phyloP scores from a whole-genome alignment of 139 green algal genomes.

The Spirogloea muscicola region DNA sequence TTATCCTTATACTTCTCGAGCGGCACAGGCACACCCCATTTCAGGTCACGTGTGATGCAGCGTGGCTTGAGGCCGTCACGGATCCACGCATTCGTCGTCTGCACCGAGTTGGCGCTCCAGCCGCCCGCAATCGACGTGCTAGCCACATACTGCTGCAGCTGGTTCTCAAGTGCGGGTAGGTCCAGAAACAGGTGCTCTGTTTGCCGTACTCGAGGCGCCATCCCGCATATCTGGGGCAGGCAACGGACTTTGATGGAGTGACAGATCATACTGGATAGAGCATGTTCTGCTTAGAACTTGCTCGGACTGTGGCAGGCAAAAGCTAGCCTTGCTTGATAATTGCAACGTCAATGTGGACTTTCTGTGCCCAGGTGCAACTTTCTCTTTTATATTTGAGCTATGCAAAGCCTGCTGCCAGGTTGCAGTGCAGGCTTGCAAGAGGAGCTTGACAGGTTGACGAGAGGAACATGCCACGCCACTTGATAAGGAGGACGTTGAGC shows the following conservation, averaged over 20 bases:
- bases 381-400: no score
- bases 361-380: no score
- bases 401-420: no score
- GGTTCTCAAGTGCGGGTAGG: constrained; percentile 72
- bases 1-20: constrained; percentile 76
- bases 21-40: constrained; percentile 88
- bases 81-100: constrained; percentile 87
- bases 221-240: constrained; percentile 50
- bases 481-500: no score
- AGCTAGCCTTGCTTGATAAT: no score
- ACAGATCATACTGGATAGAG: neutral
- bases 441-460: no score
- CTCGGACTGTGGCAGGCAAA: no score
- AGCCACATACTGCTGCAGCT: constrained; percentile 38
- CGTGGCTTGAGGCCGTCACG: constrained; percentile 83
- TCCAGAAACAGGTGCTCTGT: constrained; percentile 94
- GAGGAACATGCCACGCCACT: no score
- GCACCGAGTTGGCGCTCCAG: constrained; percentile 38
- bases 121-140: neutral
- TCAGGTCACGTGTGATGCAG: constrained; percentile 93
- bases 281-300: no score
- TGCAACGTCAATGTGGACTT: no score
- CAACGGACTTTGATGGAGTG: neutral
- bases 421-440: no score
- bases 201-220: constrained; percentile 59